Evolutionary conservation across 2,329 filamentous ascomycete genomes (phyloP), one percentile per base, ranked within the genome.

Genomic region (Harringtonia aguacate): DNA sequence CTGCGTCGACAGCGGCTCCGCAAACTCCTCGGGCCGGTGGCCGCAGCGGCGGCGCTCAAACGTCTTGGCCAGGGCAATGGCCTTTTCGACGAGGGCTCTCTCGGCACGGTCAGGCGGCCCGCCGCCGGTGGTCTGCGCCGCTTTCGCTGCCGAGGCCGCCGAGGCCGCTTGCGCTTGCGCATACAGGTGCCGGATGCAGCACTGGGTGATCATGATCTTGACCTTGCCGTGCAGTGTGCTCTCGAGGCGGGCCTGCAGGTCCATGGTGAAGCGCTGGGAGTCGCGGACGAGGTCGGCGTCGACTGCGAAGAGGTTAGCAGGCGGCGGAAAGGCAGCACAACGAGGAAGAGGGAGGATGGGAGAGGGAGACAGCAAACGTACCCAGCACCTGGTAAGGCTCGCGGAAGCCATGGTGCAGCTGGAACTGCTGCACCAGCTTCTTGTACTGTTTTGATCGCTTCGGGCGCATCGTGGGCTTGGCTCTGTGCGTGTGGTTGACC

Each of bases 391-490:
- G 92, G 66, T 95, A 97, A 12, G 92, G 88, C 65, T 92, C 85
- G 54, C 89, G 86, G 63, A 95, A 95, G 48, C 84, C 83, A 60
- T 94, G 95, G 48, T 79, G 81, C 61, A 90, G 75, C 58, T 81
- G 79, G 73, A 89, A 95, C 59, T 90, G 83, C 65, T 87, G 82
- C 81, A 98, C 94, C 57, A 95, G 79, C 79, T 95, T 95, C 55
- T 71, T 69, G 55, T 75, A 75, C 53, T 73, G 69, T 52, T 74
- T 74, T 20, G 68, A 69, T 14, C 71, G 46, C 39, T 53, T 53
- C 21, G 49, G 42, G 15, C 51, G 46, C 51, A 53, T 53, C 4
- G 30, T 48, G 46, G n/a, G 22, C 28, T 8, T 15, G 31, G 40
- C 34, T 42, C 31, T 31, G 13, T 18, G 10, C 27, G 37, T 29